Evolutionary conservation across 345 rosid genomes (phyloP).

Genomic region (Murraya paniculata): DNA sequence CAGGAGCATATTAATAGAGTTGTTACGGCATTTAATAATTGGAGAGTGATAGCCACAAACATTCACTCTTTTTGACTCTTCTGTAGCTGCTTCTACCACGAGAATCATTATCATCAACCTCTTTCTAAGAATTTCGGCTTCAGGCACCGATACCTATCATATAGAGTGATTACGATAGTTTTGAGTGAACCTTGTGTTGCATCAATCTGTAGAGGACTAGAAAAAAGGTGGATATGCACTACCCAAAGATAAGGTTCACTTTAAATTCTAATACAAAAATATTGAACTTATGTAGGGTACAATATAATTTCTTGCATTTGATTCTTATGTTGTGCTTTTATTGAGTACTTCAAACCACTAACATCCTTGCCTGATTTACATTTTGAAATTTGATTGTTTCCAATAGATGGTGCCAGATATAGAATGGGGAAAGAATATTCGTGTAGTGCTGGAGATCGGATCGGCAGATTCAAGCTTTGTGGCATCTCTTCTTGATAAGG

Average conservation of each 20-base stretch:
- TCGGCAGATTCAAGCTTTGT: conserved; percentile 70
- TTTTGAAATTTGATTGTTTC: conserved; percentile 35
- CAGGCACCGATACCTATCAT: background rate
- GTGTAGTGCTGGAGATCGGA: conserved; percentile 81
- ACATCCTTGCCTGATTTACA: conserved; percentile 6
- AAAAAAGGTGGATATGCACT: background rate
- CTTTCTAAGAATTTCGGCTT: background rate
- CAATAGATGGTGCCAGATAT: conserved; percentile 97
- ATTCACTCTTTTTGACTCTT: background rate
- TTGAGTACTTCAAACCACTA: conserved; percentile 3
- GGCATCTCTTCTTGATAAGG: conserved; percentile 74
- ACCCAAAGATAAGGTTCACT: background rate
- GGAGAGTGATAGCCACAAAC: background rate
- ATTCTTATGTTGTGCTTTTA: background rate
- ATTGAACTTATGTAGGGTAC: background rate
- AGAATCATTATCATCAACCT: background rate
- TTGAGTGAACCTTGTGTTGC: background rate
- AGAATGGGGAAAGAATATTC: conserved; percentile 98
- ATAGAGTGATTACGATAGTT: background rate
- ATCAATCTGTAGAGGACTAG: background rate
- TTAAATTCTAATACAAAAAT: background rate
- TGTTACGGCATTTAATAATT: background rate
- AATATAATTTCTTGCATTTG: background rate
- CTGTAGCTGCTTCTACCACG: background rate
- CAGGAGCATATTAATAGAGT: background rate